These are phyloP conservation scores for Curvularia spicifera DNA, from an alignment of 2,329 filamentous ascomycete genomes.

Conservation along the genomic window DNA sequence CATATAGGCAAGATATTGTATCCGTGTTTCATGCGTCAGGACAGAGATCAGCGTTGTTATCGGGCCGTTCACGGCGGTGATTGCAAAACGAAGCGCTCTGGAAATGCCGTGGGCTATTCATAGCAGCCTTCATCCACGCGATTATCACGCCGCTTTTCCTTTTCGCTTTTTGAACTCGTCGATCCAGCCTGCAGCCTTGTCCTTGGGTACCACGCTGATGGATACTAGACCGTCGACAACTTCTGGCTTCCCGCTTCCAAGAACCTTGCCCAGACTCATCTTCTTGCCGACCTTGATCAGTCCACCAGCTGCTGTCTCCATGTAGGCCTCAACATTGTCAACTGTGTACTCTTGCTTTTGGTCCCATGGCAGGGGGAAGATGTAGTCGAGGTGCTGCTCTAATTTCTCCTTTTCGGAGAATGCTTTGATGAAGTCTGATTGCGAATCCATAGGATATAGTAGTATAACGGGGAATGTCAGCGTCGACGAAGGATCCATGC, in stretches of 20 bases:
- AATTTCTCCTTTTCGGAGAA: constrained; percentile 80
- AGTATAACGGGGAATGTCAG: constrained; percentile 81
- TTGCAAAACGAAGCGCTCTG: background rate
- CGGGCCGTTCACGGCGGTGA: constrained; percentile 1
- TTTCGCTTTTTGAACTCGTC: constrained; percentile 80
- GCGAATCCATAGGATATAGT: constrained; percentile 80
- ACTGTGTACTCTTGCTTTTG: constrained; percentile 67
- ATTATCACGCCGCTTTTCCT: constrained; percentile 21
- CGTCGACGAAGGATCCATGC: constrained; percentile 72
- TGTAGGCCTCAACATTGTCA: constrained; percentile 79
- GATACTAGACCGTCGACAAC: constrained; percentile 84
- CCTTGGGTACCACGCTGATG: constrained; percentile 80
- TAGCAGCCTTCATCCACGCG: background rate
- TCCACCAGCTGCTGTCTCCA: constrained; percentile 81
- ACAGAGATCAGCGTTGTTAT: background rate
- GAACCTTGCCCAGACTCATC: constrained; percentile 74
- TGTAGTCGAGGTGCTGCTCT: constrained; percentile 79
- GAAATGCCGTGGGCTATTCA: background rate
- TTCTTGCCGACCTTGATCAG: constrained; percentile 91
- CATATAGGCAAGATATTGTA: background rate
- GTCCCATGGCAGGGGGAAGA: constrained; percentile 92
- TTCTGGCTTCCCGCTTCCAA: constrained; percentile 79
- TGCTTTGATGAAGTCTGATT: constrained; percentile 90
- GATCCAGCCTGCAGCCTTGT: constrained; percentile 75
- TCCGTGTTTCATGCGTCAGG: background rate